Percentiles rank a stretch among this genome's conserved stretches.
These are phyloP conservation scores for Sarocladium oryzae DNA, from an alignment of 2,329 filamentous ascomycete species.

Conservation along the genomic window DNA sequence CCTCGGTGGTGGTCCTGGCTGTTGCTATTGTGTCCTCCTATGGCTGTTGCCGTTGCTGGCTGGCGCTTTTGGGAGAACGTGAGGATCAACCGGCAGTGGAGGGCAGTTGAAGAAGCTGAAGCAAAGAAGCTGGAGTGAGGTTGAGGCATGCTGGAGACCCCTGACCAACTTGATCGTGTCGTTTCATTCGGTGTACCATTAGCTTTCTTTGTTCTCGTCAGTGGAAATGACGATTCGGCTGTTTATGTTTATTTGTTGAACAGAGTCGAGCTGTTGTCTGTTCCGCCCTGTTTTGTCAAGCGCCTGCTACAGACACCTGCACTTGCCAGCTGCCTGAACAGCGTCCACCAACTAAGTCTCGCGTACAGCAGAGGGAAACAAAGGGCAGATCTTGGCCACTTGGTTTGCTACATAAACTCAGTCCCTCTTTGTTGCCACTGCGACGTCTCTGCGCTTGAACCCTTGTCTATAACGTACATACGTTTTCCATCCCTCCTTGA, in stretches of 20 bases:
- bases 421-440: too few species aligned
- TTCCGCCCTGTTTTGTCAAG: background rate
- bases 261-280: background rate
- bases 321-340: background rate
- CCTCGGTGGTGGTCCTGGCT: constrained; percentile 81
- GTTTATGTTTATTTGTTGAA: too few species aligned
- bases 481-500: too few species aligned
- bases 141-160: too few species aligned
- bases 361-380: too few species aligned
- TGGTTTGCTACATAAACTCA: too few species aligned
- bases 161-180: too few species aligned
- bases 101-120: constrained; percentile 1
- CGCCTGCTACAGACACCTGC: background rate
- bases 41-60: constrained; percentile 60
- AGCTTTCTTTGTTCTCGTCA: too few species aligned
- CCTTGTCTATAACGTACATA: too few species aligned
- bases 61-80: constrained; percentile 71
- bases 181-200: too few species aligned
- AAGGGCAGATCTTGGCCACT: background rate
- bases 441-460: too few species aligned
- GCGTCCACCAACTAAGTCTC: background rate
- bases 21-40: constrained; percentile 62
- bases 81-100: constrained; percentile 45
- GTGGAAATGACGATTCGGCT: too few species aligned
- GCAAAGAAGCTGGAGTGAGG: constrained; percentile 2